phyloP scores from a whole-genome alignment of 371 early-diverging fungal species.

The Lichtheimia ornata region DNA sequence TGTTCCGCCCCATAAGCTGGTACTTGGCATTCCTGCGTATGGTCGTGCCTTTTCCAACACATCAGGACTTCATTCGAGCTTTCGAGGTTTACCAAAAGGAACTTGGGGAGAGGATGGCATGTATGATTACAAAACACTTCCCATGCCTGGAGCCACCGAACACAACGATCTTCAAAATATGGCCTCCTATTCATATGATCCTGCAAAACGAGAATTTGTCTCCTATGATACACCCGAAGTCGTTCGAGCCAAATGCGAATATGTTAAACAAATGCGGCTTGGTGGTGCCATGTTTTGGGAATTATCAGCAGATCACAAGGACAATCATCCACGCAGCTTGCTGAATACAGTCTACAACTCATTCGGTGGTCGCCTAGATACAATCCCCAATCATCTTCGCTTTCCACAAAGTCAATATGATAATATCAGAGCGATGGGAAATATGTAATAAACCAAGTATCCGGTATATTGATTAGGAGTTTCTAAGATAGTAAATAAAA shows the following conservation, averaged over 20 bases:
- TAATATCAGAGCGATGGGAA: constrained; percentile 37
- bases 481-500: no score
- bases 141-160: constrained; percentile 61
- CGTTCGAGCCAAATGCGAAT: constrained; percentile 74
- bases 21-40: constrained; percentile 76
- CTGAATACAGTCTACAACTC: constrained; percentile 35
- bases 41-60: constrained; percentile 74
- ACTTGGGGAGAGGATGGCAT: constrained; percentile 83
- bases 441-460: no score
- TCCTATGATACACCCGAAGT: constrained; percentile 82
- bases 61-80: constrained; percentile 20
- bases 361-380: constrained; percentile 43
- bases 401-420: constrained; percentile 55
- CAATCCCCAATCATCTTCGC: constrained; percentile 43
- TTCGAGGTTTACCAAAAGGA: constrained; percentile 68
- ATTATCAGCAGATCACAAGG: constrained; percentile 62
- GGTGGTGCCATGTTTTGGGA: constrained; percentile 91
- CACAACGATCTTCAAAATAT: constrained; percentile 67
- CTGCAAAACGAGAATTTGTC: constrained; percentile 64
- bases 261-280: constrained; percentile 62
- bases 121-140: constrained; percentile 75
- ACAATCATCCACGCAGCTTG: constrained; percentile 43
- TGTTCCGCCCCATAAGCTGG: constrained; percentile 74
- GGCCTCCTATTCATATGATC: constrained; percentile 79
- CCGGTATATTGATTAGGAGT: no score